Conservation (phyloP, 257 asterid genomes). For the Euphrasia confusa region DNA sequence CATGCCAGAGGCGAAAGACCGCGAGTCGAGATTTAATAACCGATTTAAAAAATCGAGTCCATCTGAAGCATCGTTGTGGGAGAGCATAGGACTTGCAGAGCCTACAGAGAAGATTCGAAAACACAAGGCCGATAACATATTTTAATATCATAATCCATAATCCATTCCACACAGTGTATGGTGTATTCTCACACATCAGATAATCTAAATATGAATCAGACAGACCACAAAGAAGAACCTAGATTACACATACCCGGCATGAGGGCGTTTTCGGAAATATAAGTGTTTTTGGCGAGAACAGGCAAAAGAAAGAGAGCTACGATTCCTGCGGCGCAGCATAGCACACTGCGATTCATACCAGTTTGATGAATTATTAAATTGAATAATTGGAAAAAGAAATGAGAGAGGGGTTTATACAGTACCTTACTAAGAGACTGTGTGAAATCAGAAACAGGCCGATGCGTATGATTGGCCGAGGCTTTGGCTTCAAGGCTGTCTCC, state of each 20-base stretch:
- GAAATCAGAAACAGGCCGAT: slow-evolving; percentile 68
- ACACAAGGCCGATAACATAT: not conserved
- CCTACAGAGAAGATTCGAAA: slow-evolving; percentile 47
- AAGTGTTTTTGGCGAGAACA: slow-evolving; percentile 85
- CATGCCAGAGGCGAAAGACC: slow-evolving; percentile 44
- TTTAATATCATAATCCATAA: slow-evolving; percentile 7
- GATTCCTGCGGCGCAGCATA: slow-evolving; percentile 73
- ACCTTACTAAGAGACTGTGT: slow-evolving; percentile 72
- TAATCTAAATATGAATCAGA: not conserved
- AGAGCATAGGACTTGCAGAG: slow-evolving; percentile 86
- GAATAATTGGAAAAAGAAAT: not conserved
- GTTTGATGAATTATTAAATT: not conserved
- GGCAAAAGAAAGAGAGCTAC: slow-evolving; percentile 76
- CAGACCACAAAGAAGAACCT: no score
- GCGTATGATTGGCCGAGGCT: slow-evolving; percentile 82
- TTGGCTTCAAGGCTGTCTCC: slow-evolving; percentile 42
- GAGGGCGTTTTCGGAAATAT: slow-evolving; percentile 85
- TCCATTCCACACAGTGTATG: not conserved
- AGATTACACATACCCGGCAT: slow-evolving; percentile 63
- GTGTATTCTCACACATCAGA: not conserved
- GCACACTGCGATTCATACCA: slow-evolving; percentile 46
- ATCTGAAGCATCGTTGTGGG: slow-evolving; percentile 65
- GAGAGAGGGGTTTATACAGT: not conserved
- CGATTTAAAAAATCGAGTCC: slow-evolving; percentile 55
- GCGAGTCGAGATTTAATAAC: slow-evolving; percentile 40